phyloP scores from a whole-genome alignment of 2,329 filamentous ascomycete genomes.

The Gliomastix tumulicola region DNA sequence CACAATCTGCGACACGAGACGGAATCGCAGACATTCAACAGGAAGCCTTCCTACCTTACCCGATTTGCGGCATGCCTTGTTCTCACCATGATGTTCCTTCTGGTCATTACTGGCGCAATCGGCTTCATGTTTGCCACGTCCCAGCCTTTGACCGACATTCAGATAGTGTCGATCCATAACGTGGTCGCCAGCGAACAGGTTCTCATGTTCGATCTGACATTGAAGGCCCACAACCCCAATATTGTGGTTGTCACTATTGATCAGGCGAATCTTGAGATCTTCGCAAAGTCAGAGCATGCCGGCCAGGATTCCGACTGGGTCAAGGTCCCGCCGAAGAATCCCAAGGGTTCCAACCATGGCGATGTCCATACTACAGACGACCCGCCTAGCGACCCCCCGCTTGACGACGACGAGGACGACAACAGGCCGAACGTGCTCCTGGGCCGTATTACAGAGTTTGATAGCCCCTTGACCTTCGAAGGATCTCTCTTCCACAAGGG shows the following conservation, averaged over 20 bases:
- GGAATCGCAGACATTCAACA: conserved; percentile 64
- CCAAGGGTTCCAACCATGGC: too few relatives aligned
- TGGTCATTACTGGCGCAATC: conserved; percentile 78
- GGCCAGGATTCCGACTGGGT: conserved; percentile 50
- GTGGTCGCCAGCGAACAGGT: conserved; percentile 92
- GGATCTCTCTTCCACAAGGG: conserved; percentile 78
- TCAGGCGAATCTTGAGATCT: conserved; percentile 84
- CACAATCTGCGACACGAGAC: conserved; percentile 60
- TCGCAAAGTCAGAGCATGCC: conserved; percentile 87
- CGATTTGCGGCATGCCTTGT: conserved; percentile 83
- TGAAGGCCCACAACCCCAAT: conserved; percentile 87
- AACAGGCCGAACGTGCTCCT: conserved; percentile 73
- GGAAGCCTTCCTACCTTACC: conserved; percentile 56
- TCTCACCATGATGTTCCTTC: conserved; percentile 70
- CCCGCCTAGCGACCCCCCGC: conserved; percentile 28
- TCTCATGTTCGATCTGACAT: conserved; percentile 85
- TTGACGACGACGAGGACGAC: conserved; percentile 58
- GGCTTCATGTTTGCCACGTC: conserved; percentile 89
- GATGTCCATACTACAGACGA: conserved; percentile 20
- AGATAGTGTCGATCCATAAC: conserved; percentile 75
- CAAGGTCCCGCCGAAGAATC: too few relatives aligned
- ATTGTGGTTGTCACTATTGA: conserved; percentile 81
- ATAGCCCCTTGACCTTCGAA: conserved; percentile 83
- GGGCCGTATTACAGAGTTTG: conserved; percentile 81
- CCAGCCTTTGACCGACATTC: conserved; percentile 73